Evolutionary conservation across 2,329 filamentous ascomycete genomes (phyloP).

Genomic region (Ascocoryne sarcoides): DNA sequence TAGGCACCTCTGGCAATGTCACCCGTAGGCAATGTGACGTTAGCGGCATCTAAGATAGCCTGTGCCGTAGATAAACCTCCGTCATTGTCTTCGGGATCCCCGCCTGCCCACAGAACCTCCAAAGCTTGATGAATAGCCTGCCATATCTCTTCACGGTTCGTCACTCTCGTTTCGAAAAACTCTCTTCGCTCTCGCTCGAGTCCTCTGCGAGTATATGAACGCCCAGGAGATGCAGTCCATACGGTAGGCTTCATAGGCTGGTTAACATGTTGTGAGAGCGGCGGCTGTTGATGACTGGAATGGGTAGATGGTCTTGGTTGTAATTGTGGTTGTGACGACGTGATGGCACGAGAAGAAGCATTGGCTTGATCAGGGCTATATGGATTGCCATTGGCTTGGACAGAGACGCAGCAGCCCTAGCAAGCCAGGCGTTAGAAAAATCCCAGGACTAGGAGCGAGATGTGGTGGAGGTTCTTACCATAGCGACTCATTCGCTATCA

Average conservation of each 20-base stretch:
- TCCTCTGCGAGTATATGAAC: conserved; percentile 57
- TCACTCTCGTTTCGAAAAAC: conserved; percentile 87
- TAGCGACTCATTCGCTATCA: conserved; percentile 3
- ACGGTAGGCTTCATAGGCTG: conserved; percentile 56
- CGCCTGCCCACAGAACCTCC: conserved; percentile 51
- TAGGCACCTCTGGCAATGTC: conserved; percentile 59
- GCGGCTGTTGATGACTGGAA: conserved; percentile 7
- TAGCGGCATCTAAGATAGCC: conserved; percentile 68
- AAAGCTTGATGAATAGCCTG: conserved; percentile 60
- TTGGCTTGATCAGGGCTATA: conserved; percentile 40
- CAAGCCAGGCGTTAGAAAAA: neutral
- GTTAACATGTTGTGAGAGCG: conserved; percentile 57
- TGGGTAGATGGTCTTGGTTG: conserved; percentile 20
- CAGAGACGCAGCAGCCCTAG: conserved; percentile 50
- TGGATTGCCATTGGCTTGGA: conserved; percentile 40
- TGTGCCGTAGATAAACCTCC: conserved; percentile 58
- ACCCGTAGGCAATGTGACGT: conserved; percentile 65
- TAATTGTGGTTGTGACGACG: conserved; percentile 15
- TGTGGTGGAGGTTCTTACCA: conserved; percentile 5
- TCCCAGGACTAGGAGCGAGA: neutral
- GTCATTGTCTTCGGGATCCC: conserved; percentile 32
- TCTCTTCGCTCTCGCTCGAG: conserved; percentile 65
- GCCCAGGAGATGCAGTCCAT: conserved; percentile 54
- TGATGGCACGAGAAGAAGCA: conserved; percentile 46
- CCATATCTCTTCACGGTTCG: conserved; percentile 73